Conservation (phyloP, 2,329 filamentous ascomycete species). For the Beauveria sp. region DNA sequence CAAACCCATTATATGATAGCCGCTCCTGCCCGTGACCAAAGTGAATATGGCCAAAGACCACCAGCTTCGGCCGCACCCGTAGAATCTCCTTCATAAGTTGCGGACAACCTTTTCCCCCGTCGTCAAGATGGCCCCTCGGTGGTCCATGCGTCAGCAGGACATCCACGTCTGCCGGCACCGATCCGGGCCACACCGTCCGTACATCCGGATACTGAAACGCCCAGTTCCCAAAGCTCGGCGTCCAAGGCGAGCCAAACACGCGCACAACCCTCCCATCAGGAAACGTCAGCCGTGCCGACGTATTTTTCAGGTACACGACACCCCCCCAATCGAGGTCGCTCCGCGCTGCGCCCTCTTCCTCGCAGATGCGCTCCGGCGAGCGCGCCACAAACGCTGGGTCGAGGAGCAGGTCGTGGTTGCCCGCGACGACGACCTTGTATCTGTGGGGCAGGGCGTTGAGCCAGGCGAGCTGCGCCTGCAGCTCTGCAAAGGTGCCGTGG, state of each 20-base stretch:
- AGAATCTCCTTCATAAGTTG: constrained; percentile 24
- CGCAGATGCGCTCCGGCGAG: constrained; percentile 9
- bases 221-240: constrained; percentile 26
- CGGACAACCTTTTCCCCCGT: constrained; percentile 23
- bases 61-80: constrained; percentile 24
- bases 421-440: constrained; percentile 38
- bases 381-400: constrained; percentile 15
- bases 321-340: constrained; percentile 23
- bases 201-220: constrained; percentile 32
- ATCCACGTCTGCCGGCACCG: constrained; percentile 22
- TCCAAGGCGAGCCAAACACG: constrained; percentile 28
- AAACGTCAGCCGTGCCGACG: constrained; percentile 18
- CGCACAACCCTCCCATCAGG: constrained; percentile 21
- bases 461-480: constrained; percentile 33
- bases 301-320: constrained; percentile 26
- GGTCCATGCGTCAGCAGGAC: constrained; percentile 32
- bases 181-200: constrained; percentile 19
- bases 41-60: constrained; percentile 33
- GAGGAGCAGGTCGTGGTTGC: constrained; percentile 36
- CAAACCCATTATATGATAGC: constrained; percentile 19
- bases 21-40: constrained; percentile 24
- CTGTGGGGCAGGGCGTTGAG: constrained; percentile 29
- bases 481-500: constrained; percentile 31
- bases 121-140: constrained; percentile 27
- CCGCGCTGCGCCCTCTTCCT: not conserved